phyloP scores from a whole-genome alignment of 371 early-diverging fungal genomes.

The Mortierella sp. region DNA sequence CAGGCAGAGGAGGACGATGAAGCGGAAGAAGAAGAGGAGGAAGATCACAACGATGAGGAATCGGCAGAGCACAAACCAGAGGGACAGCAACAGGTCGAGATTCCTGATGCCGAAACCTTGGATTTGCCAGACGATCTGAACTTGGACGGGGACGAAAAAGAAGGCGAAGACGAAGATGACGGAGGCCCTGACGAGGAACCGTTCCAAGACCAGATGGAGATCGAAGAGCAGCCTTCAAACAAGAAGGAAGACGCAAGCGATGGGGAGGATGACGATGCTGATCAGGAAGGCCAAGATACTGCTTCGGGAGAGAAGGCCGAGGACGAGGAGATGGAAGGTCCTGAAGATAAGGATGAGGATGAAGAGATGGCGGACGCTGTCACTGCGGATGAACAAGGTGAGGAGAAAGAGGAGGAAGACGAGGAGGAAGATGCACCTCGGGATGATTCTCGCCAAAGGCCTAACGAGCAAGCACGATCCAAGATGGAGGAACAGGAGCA shows the following conservation, averaged over 20 bases:
- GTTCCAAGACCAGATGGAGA: conserved; percentile 57
- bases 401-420: conserved; percentile 62
- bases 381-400: conserved; percentile 56
- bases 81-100: conserved; percentile 53
- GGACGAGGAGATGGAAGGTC: conserved; percentile 60
- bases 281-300: conserved; percentile 59
- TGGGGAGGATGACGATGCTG: conserved; percentile 55
- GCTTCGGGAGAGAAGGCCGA: conserved; percentile 57
- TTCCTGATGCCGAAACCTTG: conserved; percentile 58
- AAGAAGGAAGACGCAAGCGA: conserved; percentile 59
- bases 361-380: conserved; percentile 47
- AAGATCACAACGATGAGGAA: conserved; percentile 58
- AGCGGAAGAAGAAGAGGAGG: conserved; percentile 60
- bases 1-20: conserved; percentile 59
- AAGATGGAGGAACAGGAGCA: conserved; percentile 54
- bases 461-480: conserved; percentile 39
- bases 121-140: conserved; percentile 59
- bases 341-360: conserved; percentile 57
- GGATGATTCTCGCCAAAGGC: conserved; percentile 50
- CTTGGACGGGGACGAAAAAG: conserved; percentile 56
- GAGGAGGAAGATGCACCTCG: conserved; percentile 56
- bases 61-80: conserved; percentile 58
- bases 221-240: conserved; percentile 48
- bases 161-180: conserved; percentile 48
- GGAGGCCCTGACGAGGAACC: conserved; percentile 62